These are phyloP conservation scores for Cryptococcus wingfieldii DNA, from an alignment of 1,284 basidiomycete genomes.

Conservation along the genomic window DNA sequence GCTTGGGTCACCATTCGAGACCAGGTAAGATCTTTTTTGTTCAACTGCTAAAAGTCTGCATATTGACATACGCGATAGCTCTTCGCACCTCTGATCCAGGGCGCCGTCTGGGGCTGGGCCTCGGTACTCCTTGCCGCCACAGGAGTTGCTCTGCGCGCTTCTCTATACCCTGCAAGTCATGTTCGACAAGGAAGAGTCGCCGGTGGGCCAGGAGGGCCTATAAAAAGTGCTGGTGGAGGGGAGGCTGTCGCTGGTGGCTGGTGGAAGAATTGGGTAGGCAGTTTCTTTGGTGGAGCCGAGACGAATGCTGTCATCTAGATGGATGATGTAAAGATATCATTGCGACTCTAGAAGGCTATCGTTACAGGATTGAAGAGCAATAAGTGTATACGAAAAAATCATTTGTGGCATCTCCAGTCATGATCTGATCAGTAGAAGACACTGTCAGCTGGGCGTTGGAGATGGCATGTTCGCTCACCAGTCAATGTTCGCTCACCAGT, in stretches of 20 bases:
- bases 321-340: too few relatives aligned
- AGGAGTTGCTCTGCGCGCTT: conserved; percentile 20
- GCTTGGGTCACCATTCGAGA: conserved; percentile 45
- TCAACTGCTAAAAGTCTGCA: too few relatives aligned
- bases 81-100: conserved; percentile 41
- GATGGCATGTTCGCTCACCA: too few relatives aligned
- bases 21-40: too few relatives aligned
- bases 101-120: conserved; percentile 44
- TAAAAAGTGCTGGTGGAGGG: conserved; percentile 25
- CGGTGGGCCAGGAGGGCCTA: conserved; percentile 32
- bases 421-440: too few relatives aligned
- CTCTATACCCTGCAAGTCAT: conserved; percentile 36
- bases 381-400: too few relatives aligned
- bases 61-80: conserved; percentile 12
- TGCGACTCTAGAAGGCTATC: too few relatives aligned
- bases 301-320: conserved; percentile 18
- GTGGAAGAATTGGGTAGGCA: conserved; percentile 35
- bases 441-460: too few relatives aligned
- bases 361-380: too few relatives aligned
- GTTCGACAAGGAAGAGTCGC: conserved; percentile 25
- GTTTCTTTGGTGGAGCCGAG: conserved; percentile 30
- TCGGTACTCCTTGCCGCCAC: conserved; percentile 29
- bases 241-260: conserved; percentile 32
- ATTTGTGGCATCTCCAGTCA: too few relatives aligned
- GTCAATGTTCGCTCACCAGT: too few relatives aligned